Conservation (phyloP, 2,329 filamentous ascomycete genomes). For the Botrytis hyacinthi region DNA sequence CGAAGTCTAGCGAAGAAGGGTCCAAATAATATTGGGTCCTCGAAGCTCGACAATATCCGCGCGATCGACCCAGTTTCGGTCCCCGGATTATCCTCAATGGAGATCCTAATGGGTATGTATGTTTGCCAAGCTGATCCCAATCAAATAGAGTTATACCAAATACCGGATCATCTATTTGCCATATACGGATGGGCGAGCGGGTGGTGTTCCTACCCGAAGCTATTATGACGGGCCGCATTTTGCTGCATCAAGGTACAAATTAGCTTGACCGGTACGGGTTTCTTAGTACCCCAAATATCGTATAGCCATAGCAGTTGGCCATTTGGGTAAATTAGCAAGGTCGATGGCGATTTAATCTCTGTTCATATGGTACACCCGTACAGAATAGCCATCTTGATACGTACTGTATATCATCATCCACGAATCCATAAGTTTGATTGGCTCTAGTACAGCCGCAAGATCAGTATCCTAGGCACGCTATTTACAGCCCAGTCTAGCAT, state of each 20-base stretch:
- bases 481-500: not conserved
- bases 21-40: not conserved
- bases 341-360: not conserved
- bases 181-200: not conserved
- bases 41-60: not conserved
- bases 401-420: not conserved
- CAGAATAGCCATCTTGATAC: too few species aligned
- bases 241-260: not conserved
- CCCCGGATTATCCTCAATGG: not conserved
- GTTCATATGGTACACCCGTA: not conserved
- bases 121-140: not conserved
- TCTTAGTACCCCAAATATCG: not conserved
- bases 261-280: not conserved
- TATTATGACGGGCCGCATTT: not conserved
- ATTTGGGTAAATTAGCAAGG: not conserved
- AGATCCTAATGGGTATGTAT: not conserved
- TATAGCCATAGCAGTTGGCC: not conserved
- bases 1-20: not conserved
- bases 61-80: not conserved
- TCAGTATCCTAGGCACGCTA: not conserved
- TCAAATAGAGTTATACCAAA: not conserved
- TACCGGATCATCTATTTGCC: not conserved
- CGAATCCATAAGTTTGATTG: not conserved
- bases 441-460: not conserved
- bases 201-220: not conserved